These are phyloP conservation scores for Mycena alexandri DNA, from an alignment of 768 basidiomycete species.

Conservation along the genomic window DNA sequence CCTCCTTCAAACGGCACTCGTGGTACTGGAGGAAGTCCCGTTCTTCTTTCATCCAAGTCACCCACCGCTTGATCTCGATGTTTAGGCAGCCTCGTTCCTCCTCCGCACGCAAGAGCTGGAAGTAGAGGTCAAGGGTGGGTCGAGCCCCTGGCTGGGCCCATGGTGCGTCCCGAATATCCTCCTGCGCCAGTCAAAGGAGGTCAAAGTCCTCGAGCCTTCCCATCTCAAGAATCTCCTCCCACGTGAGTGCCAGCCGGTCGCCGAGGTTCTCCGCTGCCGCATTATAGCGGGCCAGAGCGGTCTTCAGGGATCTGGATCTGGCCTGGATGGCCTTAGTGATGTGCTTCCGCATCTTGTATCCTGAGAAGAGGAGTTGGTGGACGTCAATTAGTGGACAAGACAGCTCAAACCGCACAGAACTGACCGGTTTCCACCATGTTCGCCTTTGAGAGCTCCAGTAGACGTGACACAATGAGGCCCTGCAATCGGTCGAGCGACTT, in stretches of 20 bases:
- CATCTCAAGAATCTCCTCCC: no score
- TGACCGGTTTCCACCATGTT: conserved; percentile 9
- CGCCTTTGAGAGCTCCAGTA: conserved; percentile 14
- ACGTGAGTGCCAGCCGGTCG: no score
- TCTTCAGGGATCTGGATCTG: no score
- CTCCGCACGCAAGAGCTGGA: conserved; percentile 34
- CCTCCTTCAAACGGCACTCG: conserved; percentile 33
- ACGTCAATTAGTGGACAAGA: neutral
- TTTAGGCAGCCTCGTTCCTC: conserved; percentile 29
- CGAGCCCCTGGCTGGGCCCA: conserved; percentile 28
- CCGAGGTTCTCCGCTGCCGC: no score
- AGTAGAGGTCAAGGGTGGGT: conserved; percentile 4
- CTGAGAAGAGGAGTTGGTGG: no score
- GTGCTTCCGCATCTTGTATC: no score
- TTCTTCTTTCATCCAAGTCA: no score
- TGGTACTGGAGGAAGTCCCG: no score
- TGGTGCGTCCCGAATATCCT: conserved; percentile 14
- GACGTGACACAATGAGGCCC: conserved; percentile 7
- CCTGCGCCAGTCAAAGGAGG: neutral
- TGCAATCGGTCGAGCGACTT: conserved; percentile 10
- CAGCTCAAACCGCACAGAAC: conserved; percentile 6
- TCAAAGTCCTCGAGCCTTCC: no score
- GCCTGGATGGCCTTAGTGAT: no score
- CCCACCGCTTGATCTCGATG: conserved; percentile 24
- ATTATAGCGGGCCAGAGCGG: no score